These are phyloP conservation scores for Iodosphaeria phyllophila DNA, from an alignment of 2,329 filamentous ascomycete genomes.

Conservation along the genomic window DNA sequence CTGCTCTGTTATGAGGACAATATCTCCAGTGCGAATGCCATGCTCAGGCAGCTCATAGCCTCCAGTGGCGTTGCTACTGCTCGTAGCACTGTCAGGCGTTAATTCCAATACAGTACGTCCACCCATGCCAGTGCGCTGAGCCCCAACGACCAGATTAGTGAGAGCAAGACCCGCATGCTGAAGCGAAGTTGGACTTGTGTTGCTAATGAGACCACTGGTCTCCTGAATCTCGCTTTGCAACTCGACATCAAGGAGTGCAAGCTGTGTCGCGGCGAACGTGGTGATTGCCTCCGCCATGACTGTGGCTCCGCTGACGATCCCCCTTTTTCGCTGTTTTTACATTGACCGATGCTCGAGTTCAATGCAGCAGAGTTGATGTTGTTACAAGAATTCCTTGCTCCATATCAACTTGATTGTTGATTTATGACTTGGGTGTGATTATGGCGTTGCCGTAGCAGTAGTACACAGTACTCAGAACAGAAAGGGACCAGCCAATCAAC, in stretches of 20 bases:
- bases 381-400: too few relatives aligned
- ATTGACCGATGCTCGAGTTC: too few relatives aligned
- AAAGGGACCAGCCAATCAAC: too few relatives aligned
- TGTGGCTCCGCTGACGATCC: too few relatives aligned
- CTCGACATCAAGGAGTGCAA: slow-evolving; percentile 51
- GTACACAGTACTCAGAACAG: too few relatives aligned
- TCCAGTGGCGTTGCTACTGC: slow-evolving; percentile 12
- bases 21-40: slow-evolving; percentile 58
- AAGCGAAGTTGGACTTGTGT: slow-evolving; percentile 48
- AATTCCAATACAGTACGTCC: slow-evolving; percentile 85
- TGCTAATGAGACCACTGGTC: slow-evolving; percentile 46
- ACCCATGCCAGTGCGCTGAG: slow-evolving; percentile 73
- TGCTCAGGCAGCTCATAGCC: slow-evolving; percentile 60
- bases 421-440: too few relatives aligned
- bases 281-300: too few relatives aligned
- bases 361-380: too few relatives aligned
- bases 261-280: slow-evolving; percentile 51
- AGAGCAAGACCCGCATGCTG: slow-evolving; percentile 64
- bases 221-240: slow-evolving; percentile 54
- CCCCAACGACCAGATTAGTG: slow-evolving; percentile 53
- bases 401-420: too few relatives aligned
- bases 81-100: slow-evolving; percentile 49
- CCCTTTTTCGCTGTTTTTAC: too few relatives aligned
- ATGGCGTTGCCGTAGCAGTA: too few relatives aligned
- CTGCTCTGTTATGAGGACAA: slow-evolving; percentile 60